Evolutionary conservation across 208 protist species (phyloP), one percentile per base, ranked within the genome.

Genomic region (Trypanosoma brucei): DNA sequence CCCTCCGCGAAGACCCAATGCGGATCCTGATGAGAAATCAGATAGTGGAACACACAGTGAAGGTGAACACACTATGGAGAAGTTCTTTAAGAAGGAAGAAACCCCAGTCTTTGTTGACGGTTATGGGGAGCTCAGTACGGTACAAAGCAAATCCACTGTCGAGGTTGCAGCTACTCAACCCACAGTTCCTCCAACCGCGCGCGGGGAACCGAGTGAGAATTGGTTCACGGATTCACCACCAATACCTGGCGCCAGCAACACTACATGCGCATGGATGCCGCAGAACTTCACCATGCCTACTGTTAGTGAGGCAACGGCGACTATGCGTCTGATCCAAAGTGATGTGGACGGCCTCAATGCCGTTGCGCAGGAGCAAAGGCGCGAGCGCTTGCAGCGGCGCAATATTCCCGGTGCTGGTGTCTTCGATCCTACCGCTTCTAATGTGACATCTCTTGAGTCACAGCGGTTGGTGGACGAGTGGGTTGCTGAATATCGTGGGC

Each of bases 321-420:
- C 84, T 22, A 89, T 94, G 60, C 78, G 78, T 2, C 77, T 72
- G 64, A 89, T 94, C 31, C 87, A 94, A 68, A 74, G 84, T 46
- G 84, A 94, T 45, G 78, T 94, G 34, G 62, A 87, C 3, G 87
- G 82, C 0, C 78, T 94, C 38, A 94, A 94, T 64, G 83, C 80
- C n/a, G 83, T 91, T 40, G 80, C 87, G 2, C 69, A 75, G 67
- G 79, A 94, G 72, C 84, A 91, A 68, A 55, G 76, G 39, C 58
- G 62, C 7, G 81, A 88, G 75, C 78, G 82, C 33, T 56, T 73
- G 14, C 51, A 33, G 51, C 62, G 72, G 9, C 67, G 45, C 9
- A 30, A 51, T 60, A 56, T 65, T 34, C 52, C 59, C 14, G 63
- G 3, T 4, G 69, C 62, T 2, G 57, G 48, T 46, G 64, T 63